A percentile compares a stretch with the other conserved stretches of the same genome.
Conservation (phyloP, 805 yeast genomes). For the Starmerella gropengiesseri region DNA sequence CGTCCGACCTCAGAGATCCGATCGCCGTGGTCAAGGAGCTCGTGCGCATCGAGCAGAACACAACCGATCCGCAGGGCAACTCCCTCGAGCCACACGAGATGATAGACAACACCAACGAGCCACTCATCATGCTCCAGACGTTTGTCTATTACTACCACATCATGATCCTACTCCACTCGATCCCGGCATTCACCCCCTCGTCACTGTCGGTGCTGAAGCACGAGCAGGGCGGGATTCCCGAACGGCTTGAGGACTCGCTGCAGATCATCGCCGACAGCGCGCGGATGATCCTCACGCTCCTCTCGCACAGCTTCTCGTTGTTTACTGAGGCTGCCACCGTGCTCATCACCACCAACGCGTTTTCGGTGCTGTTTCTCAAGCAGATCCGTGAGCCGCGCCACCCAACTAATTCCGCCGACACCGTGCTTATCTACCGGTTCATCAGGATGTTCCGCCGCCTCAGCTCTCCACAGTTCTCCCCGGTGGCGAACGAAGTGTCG, state of each 20-base stretch:
- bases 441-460: constrained; percentile 9
- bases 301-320: background rate
- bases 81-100: background rate
- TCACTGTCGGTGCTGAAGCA: constrained; percentile 8
- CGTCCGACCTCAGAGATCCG: constrained; percentile 1
- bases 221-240: constrained; percentile 11
- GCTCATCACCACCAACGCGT: constrained; percentile 14
- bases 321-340: constrained; percentile 6
- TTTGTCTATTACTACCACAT: constrained; percentile 18
- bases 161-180: constrained; percentile 19
- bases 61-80: background rate
- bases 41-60: background rate
- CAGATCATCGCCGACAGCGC: constrained; percentile 15
- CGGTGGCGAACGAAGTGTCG: background rate
- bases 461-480: background rate
- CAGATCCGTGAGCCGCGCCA: constrained; percentile 20
- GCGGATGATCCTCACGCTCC: constrained; percentile 1
- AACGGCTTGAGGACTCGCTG: constrained; percentile 11
- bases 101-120: too few species aligned
- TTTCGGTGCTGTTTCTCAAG: constrained; percentile 18
- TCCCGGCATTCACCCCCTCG: constrained; percentile 23
- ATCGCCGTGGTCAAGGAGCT: constrained; percentile 2
- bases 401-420: constrained; percentile 14
- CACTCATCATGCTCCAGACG: background rate
- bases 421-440: constrained; percentile 14